Evolutionary conservation across 257 asterid species (phyloP), one percentile per base, ranked within the genome.

Genomic region (Nicotiana otophora): DNA sequence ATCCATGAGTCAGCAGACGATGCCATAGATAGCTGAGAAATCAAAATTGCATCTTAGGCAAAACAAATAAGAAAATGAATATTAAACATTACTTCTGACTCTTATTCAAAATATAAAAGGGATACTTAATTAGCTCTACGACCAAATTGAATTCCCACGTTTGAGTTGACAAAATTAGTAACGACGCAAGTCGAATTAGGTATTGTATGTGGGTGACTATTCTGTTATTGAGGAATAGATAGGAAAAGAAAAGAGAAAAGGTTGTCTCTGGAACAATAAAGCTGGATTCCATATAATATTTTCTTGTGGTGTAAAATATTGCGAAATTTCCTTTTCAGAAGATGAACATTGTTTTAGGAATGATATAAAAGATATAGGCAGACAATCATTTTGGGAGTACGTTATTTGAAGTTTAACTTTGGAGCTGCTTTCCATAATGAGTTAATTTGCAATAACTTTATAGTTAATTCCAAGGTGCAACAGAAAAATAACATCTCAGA

Each of bases 1-100:
- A 3, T 66, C 86, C 86, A 83, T 83, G 86, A 63, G 79, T 83
- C 86, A 15, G 83, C 33, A 66, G 83, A 83, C 17, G 83, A 83
- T 54, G 86, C 79, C 86, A 83, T 83, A 31, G 42, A 63, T 11
- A 64, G 83, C 85, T 46, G 78, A 46, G 72, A 78, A 26, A 23
- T 26, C 60, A 75, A 75, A 36, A 28, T 28, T 0, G 51, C 10
- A 74, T 64, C 63, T 75, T 51, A 39, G 30, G 78, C 42, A 19
- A 39, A 69, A 28, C 15, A 3, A 81, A 28, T 1, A 17, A 65
- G 23, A 77, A 54, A 54, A n/a, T n/a, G 26, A 48, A 7, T 46
- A 48, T 7, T 3, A 46, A 14, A 23, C 20, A 46, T 46, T 17
- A 23, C 61, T 72, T 46, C 36, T 72, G 78, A 72, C 31, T 48